Conservation (phyloP, 2,329 filamentous ascomycete genomes). For the Trichoderma atrobrunneum region DNA sequence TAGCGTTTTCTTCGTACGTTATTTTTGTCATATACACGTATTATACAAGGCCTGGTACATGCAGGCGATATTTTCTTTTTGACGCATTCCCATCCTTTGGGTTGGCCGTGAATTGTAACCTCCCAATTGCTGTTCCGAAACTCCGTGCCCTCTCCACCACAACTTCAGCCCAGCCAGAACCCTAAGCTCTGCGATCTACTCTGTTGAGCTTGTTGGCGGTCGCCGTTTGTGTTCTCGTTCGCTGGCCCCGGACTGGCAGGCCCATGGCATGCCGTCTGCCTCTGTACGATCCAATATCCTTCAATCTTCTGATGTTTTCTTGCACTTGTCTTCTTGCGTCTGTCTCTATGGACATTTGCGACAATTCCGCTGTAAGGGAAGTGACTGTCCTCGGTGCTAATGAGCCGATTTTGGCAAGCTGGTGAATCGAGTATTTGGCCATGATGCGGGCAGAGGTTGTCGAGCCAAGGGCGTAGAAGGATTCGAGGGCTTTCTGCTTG, state of each 20-base stretch:
- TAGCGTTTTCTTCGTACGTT: background rate
- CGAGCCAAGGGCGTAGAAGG: constrained; percentile 82
- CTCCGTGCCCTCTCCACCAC: background rate
- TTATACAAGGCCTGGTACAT: constrained; percentile 26
- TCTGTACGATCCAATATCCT: constrained; percentile 86
- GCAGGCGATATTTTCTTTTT: background rate
- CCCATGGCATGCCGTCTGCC: constrained; percentile 90
- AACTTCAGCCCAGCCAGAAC: background rate
- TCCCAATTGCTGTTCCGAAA: background rate
- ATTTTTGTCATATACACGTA: constrained; percentile 30
- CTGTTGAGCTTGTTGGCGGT: constrained; percentile 62
- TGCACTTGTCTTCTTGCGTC: constrained; percentile 74
- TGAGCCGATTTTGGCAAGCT: constrained; percentile 72
- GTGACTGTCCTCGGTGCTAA: constrained; percentile 74
- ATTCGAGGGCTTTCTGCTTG: constrained; percentile 66
- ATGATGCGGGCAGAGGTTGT: constrained; percentile 70
- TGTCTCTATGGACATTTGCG: constrained; percentile 90
- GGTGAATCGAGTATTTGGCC: constrained; percentile 85
- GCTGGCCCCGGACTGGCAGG: constrained; percentile 86
- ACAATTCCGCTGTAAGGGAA: constrained; percentile 78
- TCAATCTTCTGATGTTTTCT: constrained; percentile 82
- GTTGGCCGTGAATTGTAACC: background rate
- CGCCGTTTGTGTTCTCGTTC: constrained; percentile 70
- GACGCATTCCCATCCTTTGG: background rate
- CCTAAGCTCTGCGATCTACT: constrained; percentile 41